Percentiles rank a stretch among this genome's conserved stretches.
Conservation (phyloP, 2,329 filamentous ascomycete species). For the Drechslerella coelobrocha region DNA sequence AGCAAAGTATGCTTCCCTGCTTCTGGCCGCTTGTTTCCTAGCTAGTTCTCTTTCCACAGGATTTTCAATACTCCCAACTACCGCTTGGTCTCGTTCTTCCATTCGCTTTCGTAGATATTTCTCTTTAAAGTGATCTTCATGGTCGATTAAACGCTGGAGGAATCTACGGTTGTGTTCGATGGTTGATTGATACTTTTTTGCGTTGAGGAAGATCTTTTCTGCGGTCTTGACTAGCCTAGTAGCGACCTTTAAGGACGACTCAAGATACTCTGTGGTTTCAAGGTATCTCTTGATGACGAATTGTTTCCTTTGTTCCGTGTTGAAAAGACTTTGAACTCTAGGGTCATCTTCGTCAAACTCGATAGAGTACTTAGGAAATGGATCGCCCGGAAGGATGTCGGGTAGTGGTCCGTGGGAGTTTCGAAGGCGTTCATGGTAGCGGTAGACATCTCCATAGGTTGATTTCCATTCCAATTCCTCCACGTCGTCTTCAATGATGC, state of each 20-base stretch:
- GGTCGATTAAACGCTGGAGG: not conserved
- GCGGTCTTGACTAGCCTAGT: slow-evolving; percentile 9
- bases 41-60: not conserved
- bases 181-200: slow-evolving; percentile 8
- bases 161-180: slow-evolving; percentile 15
- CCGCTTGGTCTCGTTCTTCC: not conserved
- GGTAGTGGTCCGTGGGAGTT: not conserved
- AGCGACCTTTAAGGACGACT: not conserved
- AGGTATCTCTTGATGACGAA: slow-evolving; percentile 5
- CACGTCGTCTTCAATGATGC: slow-evolving; percentile 13
- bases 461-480: slow-evolving; percentile 10
- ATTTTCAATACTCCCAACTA: not conserved
- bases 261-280: not conserved
- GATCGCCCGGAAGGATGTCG: slow-evolving; percentile 29
- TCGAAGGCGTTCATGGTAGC: not conserved
- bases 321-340: slow-evolving; percentile 20
- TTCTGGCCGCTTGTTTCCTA: not conserved
- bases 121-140: slow-evolving; percentile 4
- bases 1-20: not conserved
- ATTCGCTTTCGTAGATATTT: slow-evolving; percentile 12
- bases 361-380: slow-evolving; percentile 8
- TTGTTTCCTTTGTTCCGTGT: not conserved
- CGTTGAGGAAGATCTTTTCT: slow-evolving; percentile 16
- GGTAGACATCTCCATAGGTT: slow-evolving; percentile 14
- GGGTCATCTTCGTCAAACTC: slow-evolving; percentile 29